These are phyloP conservation scores for Aspergillus diversus DNA, from an alignment of 495 filamentous ascomycete genomes.

Conservation along the genomic window DNA sequence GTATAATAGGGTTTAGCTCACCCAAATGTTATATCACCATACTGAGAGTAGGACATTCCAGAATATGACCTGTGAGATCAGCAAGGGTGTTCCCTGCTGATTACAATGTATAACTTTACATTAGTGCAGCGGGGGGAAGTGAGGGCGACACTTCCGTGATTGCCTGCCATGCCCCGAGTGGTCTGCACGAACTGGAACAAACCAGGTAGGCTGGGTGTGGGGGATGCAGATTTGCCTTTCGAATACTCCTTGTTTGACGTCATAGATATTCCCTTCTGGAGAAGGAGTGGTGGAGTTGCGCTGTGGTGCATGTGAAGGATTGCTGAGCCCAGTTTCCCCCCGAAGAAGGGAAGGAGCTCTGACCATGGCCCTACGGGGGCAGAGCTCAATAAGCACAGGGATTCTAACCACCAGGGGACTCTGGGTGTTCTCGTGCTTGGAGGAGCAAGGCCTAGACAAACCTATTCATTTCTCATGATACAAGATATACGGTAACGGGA, in stretches of 20 bases:
- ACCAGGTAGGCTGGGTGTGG: background rate
- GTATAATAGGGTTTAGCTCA: background rate
- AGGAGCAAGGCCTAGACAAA: too few species aligned
- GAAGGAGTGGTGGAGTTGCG: too few species aligned
- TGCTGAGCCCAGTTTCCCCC: background rate
- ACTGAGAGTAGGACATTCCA: constrained; percentile 27
- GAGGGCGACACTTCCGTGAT: constrained; percentile 32
- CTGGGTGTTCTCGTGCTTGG: too few species aligned
- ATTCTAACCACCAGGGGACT: too few species aligned
- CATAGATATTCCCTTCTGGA: background rate
- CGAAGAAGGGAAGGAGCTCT: background rate
- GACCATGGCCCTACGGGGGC: background rate
- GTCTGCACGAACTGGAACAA: background rate
- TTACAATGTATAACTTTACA: constrained; percentile 28
- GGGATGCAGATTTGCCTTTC: background rate
- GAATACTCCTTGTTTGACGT: background rate
- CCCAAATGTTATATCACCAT: constrained; percentile 4
- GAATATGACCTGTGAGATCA: constrained; percentile 30
- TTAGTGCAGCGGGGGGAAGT: constrained; percentile 45
- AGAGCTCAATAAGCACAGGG: too few species aligned
- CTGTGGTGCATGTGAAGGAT: background rate
- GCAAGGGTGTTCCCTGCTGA: constrained; percentile 28
- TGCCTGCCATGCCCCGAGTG: constrained; percentile 25
- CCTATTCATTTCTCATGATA: too few species aligned
- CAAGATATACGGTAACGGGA: too few species aligned